Conservation (phyloP, 352 stramenopile genomes). For the Phytopythium aichiense region DNA sequence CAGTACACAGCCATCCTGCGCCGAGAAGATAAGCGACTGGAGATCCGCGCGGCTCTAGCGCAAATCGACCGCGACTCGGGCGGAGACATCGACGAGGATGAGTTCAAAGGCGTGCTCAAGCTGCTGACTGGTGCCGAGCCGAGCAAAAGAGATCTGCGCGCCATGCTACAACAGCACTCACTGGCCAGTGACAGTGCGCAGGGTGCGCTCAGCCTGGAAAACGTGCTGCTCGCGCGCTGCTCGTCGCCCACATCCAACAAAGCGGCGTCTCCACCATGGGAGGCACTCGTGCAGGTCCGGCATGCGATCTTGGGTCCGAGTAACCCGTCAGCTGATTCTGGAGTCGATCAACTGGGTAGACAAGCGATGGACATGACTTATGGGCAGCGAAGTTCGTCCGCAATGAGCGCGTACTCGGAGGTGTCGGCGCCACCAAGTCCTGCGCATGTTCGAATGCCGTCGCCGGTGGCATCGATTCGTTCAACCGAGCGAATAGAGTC, state of each 20-base stretch:
- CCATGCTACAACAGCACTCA: conserved; percentile 59
- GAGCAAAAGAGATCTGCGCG: conserved; percentile 69
- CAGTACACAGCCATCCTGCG: conserved; percentile 76
- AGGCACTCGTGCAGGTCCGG: conserved; percentile 67
- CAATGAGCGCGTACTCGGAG: neutral
- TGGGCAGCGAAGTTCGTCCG: neutral
- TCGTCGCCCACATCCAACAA: conserved; percentile 70
- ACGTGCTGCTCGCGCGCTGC: conserved; percentile 68
- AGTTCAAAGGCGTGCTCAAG: conserved; percentile 77
- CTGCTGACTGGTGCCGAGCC: conserved; percentile 64
- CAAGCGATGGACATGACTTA: neutral
- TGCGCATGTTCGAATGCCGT: neutral
- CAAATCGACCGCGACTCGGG: conserved; percentile 63
- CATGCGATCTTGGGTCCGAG: conserved; percentile 37
- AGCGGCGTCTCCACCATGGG: conserved; percentile 61
- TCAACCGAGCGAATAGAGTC: neutral
- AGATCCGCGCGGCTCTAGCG: conserved; percentile 67
- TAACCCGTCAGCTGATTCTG: neutral
- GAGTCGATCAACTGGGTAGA: neutral
- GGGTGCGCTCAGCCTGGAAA: conserved; percentile 59
- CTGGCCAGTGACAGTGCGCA: conserved; percentile 43
- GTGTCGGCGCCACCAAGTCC: neutral
- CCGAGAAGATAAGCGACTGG: conserved; percentile 71
- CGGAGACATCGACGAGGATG: conserved; percentile 65
- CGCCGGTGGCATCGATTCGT: neutral